A percentile compares a stretch with the other conserved stretches of the same genome.
These are phyloP conservation scores for Neurospora discreta DNA, from an alignment of 495 filamentous ascomycete genomes.

Conservation along the genomic window DNA sequence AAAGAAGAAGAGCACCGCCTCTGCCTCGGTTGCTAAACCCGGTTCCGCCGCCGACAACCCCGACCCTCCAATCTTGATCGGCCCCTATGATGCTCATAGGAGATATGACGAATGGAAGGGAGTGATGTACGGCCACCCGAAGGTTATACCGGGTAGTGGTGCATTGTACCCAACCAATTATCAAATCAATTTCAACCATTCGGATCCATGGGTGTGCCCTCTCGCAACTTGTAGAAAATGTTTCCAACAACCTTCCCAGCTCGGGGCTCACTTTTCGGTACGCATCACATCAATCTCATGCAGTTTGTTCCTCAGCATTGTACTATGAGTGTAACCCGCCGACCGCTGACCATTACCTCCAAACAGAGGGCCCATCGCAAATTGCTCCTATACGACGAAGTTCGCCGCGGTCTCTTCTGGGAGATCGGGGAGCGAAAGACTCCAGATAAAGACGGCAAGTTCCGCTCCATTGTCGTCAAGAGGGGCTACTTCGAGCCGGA, in stretches of 20 bases:
- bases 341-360: neutral
- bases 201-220: constrained; percentile 14
- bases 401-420: constrained; percentile 7
- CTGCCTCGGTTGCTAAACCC: neutral
- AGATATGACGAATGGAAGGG: constrained; percentile 11
- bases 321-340: neutral
- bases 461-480: constrained; percentile 10
- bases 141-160: constrained; percentile 3
- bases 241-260: constrained; percentile 3
- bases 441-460: neutral
- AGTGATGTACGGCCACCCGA: neutral
- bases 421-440: constrained; percentile 4
- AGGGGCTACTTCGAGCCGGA: constrained; percentile 1
- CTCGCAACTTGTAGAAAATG: constrained; percentile 5
- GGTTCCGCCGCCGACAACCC: neutral
- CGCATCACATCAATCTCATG: neutral
- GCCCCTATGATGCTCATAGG: constrained; percentile 1
- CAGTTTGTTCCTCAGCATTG: neutral
- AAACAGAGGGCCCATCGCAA: constrained; percentile 7
- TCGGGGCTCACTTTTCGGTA: constrained; percentile 15
- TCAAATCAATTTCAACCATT: neutral
- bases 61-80: neutral
- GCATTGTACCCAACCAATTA: constrained; percentile 14
- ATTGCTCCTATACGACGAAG: constrained; percentile 12
- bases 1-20: neutral